Percentiles rank a stretch among this genome's conserved stretches.
phyloP scores from a whole-genome alignment of 192 early-diverging fungal genomes.

The Backusella liffmaniae region DNA sequence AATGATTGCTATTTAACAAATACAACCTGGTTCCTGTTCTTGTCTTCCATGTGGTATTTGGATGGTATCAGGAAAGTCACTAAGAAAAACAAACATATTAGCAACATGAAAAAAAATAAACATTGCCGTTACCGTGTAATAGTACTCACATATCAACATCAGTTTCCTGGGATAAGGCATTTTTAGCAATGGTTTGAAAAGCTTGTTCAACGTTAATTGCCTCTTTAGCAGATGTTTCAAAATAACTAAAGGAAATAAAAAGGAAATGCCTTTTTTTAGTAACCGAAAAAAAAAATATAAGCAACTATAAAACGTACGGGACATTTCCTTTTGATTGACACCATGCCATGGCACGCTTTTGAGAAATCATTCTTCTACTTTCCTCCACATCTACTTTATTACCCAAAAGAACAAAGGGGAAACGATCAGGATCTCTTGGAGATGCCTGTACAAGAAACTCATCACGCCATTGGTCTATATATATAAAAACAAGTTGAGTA shows the following conservation, averaged over 20 bases:
- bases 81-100: not conserved
- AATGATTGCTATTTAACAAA: conserved; percentile 6
- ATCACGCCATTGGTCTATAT: conserved; percentile 89
- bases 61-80: conserved; percentile 32
- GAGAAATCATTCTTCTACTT: conserved; percentile 84
- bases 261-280: conserved; percentile 8
- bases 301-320: conserved; percentile 42
- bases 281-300: not conserved
- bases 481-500: not conserved
- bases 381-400: conserved; percentile 99
- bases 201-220: conserved; percentile 97
- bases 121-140: not conserved
- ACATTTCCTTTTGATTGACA: conserved; percentile 95
- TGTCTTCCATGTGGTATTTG: conserved; percentile 23
- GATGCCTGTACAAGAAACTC: conserved; percentile 97
- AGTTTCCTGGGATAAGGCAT: conserved; percentile 90
- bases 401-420: conserved; percentile 98
- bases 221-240: conserved; percentile 98
- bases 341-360: conserved; percentile 97
- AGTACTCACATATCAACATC: conserved; percentile 75
- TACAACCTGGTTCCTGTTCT: conserved; percentile 17
- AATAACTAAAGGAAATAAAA: conserved; percentile 57
- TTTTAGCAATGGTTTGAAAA: conserved; percentile 94
- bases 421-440: conserved; percentile 91
- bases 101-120: not conserved